Evolutionary conservation across 768 basidiomycete genomes (phyloP), one percentile per base, ranked within the genome.

Genomic region (Calocera cornea): DNA sequence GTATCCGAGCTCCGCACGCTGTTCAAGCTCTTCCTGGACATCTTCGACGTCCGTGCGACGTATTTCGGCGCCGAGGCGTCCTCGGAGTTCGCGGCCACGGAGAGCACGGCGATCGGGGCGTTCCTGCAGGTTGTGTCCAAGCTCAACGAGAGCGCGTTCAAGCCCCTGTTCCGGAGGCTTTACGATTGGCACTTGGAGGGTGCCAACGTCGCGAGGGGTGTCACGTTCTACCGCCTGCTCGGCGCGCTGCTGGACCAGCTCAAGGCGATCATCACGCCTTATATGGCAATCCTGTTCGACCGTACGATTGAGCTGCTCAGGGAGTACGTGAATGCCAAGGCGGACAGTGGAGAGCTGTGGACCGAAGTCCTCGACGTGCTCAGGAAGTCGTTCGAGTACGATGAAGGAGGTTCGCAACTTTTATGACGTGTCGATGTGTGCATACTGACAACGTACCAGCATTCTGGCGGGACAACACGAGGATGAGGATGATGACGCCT

Each of bases 111-210:
- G 11, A 84, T 90, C 67, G 75, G 82, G 1, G 87, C 94, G 0
- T 97, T 97, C 82, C 81, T 87, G 12, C 91, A 95, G 75, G 79
- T 97, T 10, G 90, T 94, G 12, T 85, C 92, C 66, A 97, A 97
- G 76, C 80, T 99, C 65, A 97, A 95, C 73, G 97, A 98, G 72
- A 84, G 85, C 0, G 83, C 88, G 0, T 98, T 99, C 85, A 84
- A 86, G 69, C 94, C 95, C 0, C 79, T 97, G 17, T 95, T 97
- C 83, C 86, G 93, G 66, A 86, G 87, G 66, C 76, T 95, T 67
- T 93, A 91, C 72, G 97, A 99, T 74, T 99, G 97, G 97, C 93
- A 93, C 0, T 94, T 94, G 72, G 83, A 81, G 0, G 79, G 80
- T 67, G 82, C 72, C 77, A 72, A 73, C 17, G 74, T 78, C 8